Evolutionary conservation across 441 rosid species (phyloP), one percentile per base, ranked within the genome.

Genomic region (Pelargonium fulgidum): DNA sequence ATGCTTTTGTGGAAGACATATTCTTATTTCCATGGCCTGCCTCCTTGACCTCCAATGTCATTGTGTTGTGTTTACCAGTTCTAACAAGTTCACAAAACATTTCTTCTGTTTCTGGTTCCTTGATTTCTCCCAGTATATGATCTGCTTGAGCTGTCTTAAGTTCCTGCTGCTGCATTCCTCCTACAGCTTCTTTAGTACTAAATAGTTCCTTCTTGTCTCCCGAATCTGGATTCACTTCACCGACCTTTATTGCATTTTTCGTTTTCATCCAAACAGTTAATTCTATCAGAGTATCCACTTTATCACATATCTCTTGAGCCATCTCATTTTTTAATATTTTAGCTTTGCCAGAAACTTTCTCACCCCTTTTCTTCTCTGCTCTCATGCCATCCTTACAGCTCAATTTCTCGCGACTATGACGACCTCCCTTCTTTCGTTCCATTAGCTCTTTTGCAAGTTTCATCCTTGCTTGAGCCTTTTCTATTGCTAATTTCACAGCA

Each of bases 401-500:
- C 44, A 62, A 62, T 65, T 83, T 87, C 67, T 73, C 81, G 63
- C 58, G 74, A 70, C 73, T 78, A 62, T 74, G 85, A 70, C 79
- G 73, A 64, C 91, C 88, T 65, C 79, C 86, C 72, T 81, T 91
- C 75, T 79, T 83, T 78, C 85, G 86, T 73, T 78, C 93, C 97
- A 88, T 89, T 72, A 85, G 74, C 75, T 86, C 90, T 78, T 85
- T 90, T 19, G 97, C 96, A 29, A 85, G 62, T 75, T 77, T 88
- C 76, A 93, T 85, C 79, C 85, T 89, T 17, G 77, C 83, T 72
- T 86, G 90, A 73, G 99, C 99, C 80, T 87, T 91, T 76, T 91
- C 96, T 73, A 93, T 79, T 67, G 99, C 96, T 80, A 83, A 85
- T 75, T 81, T 85, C 83, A 93, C 82, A n/a, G 93, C 97, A 62